These are phyloP conservation scores for Claviceps pazoutovae DNA, from an alignment of 2,329 filamentous ascomycete genomes.

Conservation along the genomic window DNA sequence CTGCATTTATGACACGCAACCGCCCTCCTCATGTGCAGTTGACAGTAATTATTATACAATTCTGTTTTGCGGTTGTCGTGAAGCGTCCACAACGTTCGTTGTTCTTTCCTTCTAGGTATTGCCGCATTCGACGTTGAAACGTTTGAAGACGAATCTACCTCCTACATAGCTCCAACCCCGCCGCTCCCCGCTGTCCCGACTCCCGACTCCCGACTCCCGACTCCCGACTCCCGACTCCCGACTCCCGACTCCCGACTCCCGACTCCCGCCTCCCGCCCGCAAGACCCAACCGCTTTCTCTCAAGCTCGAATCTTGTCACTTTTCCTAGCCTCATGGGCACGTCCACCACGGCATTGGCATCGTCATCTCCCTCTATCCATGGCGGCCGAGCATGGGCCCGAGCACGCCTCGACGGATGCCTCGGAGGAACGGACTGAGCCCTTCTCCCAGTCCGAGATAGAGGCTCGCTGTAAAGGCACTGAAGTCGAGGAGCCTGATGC, in stretches of 20 bases:
- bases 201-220: not conserved
- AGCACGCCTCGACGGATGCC: slow-evolving; percentile 22
- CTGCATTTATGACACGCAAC: slow-evolving; percentile 14
- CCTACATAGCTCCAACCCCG: not conserved
- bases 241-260: not conserved
- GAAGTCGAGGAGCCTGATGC: slow-evolving; percentile 29
- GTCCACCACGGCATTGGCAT: slow-evolving; percentile 5
- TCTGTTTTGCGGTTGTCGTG: too few species aligned
- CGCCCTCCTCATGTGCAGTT: too few species aligned
- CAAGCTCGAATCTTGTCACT: slow-evolving; percentile 1
- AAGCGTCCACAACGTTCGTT: too few species aligned
- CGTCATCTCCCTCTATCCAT: slow-evolving; percentile 3
- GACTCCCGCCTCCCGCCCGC: not conserved
- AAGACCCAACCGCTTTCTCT: not conserved
- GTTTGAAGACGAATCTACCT: not conserved
- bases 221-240: too few species aligned
- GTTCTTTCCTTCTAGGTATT: too few species aligned
- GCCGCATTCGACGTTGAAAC: too few species aligned
- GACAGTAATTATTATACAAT: too few species aligned
- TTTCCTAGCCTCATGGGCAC: slow-evolving; percentile 1
- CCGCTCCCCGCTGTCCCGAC: not conserved
- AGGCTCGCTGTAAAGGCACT: slow-evolving; percentile 32
- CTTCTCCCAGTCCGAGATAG: slow-evolving; percentile 42
- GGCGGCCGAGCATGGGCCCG: slow-evolving; percentile 33
- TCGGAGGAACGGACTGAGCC: slow-evolving; percentile 43